Evolutionary conservation across 148 eudicot genomes (phyloP), one percentile per base, ranked within the genome.

Genomic region (Cornus suecica): DNA sequence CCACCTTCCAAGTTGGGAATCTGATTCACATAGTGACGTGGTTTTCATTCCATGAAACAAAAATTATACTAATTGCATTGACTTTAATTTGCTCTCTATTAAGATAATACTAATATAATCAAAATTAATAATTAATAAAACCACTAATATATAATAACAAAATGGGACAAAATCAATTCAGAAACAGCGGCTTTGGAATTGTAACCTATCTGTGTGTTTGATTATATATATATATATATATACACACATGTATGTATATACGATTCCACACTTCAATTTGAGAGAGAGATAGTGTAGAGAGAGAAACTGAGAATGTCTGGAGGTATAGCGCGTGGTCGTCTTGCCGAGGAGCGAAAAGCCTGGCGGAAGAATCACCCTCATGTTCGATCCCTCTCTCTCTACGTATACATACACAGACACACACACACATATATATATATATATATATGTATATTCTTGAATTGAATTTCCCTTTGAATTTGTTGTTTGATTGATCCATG

Each of bases 311-410:
- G 48, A 16, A 88, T 90, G 92, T 88, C 92, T 0, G 92, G 90
- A 65, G 94, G 94, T 30, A 87, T 87, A 61, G 97, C 97, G n/a
- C 90, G 88, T 54, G 92, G 92, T 48, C 94, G 97, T 71, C 91
- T 92, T 8, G 81, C 88, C 0, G 97, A 92, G 84, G 97, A 92
- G 79, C 83, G 97, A 13, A 92, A 90, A 78, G 75, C 89, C 78
- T 92, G 97, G 97, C 92, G 97, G 65, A 92, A 87, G 79, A 92
- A 88, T 78, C 97, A 92, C n/a, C 97, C 97, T 7, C 94, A 88
- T 76, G 97, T 92, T 45, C 69, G 74, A 66, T 31, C 48, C 60
- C n/a, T 32, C 13, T 32, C 28, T 63, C 25, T 45, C 25, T 72
- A n/a, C n/a, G n/a, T n/a, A 42, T 63, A 30, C 22, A 52, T 52